phyloP scores from a whole-genome alignment of 2,329 filamentous ascomycete species.

The Penicillium sp. region DNA sequence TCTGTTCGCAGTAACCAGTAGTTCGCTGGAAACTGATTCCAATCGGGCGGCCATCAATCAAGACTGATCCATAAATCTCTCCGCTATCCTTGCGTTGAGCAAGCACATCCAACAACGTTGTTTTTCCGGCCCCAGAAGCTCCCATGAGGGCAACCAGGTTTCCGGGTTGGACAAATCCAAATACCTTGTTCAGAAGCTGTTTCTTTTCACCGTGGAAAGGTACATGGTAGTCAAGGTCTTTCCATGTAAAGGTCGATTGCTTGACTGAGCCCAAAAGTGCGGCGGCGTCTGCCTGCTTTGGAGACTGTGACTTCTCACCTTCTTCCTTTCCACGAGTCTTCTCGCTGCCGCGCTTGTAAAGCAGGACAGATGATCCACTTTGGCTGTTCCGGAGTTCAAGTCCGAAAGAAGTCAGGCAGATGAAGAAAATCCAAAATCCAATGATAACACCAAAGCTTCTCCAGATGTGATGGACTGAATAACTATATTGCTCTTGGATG shows the following conservation, averaged over 20 bases:
- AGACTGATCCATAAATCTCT: slow-evolving; percentile 42
- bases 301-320: background rate
- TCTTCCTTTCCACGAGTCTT: slow-evolving; percentile 11
- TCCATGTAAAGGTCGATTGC: slow-evolving; percentile 75
- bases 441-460: slow-evolving; percentile 76
- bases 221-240: slow-evolving; percentile 72
- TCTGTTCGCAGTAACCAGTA: slow-evolving; percentile 59
- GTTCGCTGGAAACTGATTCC: slow-evolving; percentile 51
- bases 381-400: slow-evolving; percentile 60
- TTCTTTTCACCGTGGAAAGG: slow-evolving; percentile 46
- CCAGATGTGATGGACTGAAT: slow-evolving; percentile 59
- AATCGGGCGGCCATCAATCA: slow-evolving; percentile 46
- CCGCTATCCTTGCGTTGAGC: slow-evolving; percentile 47
- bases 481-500: slow-evolving; percentile 54
- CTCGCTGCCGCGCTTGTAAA: slow-evolving; percentile 36
- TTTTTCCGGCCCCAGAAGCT: slow-evolving; percentile 68
- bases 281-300: background rate
- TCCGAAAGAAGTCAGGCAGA: slow-evolving; percentile 69
- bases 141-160: slow-evolving; percentile 78
- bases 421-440: slow-evolving; percentile 71
- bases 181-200: slow-evolving; percentile 58
- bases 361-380: slow-evolving; percentile 32
- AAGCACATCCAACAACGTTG: slow-evolving; percentile 48
- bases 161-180: slow-evolving; percentile 72
- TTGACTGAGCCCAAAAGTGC: slow-evolving; percentile 55